Evolutionary conservation across 139 green algal genomes (phyloP).

Genomic region (Coelastrella sp.): DNA sequence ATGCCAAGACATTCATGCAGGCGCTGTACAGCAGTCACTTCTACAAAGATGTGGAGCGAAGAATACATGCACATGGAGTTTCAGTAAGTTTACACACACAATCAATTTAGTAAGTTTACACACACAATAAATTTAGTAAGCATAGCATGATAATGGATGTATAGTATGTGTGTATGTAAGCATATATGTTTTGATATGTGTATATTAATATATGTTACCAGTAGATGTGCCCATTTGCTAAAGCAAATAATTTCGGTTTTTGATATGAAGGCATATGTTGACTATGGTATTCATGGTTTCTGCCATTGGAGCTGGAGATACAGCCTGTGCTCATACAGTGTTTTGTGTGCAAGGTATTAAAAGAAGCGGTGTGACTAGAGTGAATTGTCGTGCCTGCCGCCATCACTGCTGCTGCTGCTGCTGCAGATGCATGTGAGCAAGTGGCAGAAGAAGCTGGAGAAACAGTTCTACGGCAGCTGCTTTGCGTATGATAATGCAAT

Average conservation of each 20-base stretch:
- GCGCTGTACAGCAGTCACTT: slow-evolving; percentile 63
- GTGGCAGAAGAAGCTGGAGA: slow-evolving; percentile 67
- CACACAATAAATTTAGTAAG: not conserved
- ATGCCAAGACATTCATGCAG: slow-evolving; percentile 43
- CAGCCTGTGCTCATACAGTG: not conserved
- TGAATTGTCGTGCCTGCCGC: not conserved
- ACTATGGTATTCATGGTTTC: too few relatives aligned
- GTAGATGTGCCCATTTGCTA: not conserved
- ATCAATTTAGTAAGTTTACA: not conserved
- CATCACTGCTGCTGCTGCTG: not conserved
- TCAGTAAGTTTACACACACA: slow-evolving; percentile 17
- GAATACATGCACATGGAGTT: slow-evolving; percentile 51
- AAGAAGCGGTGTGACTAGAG: too few relatives aligned
- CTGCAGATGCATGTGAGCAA: slow-evolving; percentile 61
- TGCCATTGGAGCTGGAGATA: too few relatives aligned
- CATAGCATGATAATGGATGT: not conserved
- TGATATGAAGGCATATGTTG: too few relatives aligned
- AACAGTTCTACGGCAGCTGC: slow-evolving; percentile 50
- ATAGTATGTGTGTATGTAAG: not conserved
- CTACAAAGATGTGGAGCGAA: slow-evolving; percentile 59
- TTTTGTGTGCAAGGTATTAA: not conserved
- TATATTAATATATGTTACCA: not conserved
- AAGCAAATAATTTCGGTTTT: too few relatives aligned
- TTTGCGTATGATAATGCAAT: slow-evolving; percentile 34
- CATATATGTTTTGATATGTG: not conserved